These are phyloP conservation scores for Bryopsis sp. DNA, from an alignment of 139 green algal genomes.

Conservation along the genomic window DNA sequence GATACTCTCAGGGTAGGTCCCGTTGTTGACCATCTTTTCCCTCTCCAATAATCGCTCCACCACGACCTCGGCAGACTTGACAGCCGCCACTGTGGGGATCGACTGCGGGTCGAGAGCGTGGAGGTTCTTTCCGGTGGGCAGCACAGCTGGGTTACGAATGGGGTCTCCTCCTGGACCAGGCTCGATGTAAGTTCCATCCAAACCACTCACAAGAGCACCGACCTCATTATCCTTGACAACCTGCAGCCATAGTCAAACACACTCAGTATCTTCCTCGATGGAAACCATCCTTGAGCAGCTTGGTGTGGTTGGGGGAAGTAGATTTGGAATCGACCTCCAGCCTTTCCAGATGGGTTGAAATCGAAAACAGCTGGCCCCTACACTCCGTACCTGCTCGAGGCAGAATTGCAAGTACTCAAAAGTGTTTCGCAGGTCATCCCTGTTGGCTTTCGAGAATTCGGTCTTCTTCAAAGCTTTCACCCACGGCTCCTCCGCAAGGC, in stretches of 20 bases:
- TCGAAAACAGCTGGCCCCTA: background rate
- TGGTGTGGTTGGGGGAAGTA: too few relatives aligned
- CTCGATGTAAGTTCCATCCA: conserved; percentile 85
- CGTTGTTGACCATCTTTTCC: conserved; percentile 76
- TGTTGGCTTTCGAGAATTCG: conserved; percentile 69
- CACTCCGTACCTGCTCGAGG: conserved; percentile 65
- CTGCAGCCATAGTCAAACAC: conserved; percentile 27
- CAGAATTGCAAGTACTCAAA: conserved; percentile 98
- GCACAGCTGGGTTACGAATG: conserved; percentile 95
- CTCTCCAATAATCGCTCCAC: conserved; percentile 92
- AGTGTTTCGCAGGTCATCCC: conserved; percentile 62
- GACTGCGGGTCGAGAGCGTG: conserved; percentile 97
- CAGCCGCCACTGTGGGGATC: conserved; percentile 75
- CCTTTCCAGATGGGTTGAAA: background rate
- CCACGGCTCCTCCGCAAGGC: conserved; percentile 71
- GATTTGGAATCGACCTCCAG: too few relatives aligned
- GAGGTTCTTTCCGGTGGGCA: conserved; percentile 99
- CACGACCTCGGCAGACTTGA: conserved; percentile 76
- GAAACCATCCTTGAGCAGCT: too few relatives aligned
- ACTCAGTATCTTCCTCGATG: background rate
- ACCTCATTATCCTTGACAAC: conserved; percentile 99
- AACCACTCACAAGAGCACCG: conserved; percentile 73
- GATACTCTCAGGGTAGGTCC: conserved; percentile 93
- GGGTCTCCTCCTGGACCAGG: conserved; percentile 96
- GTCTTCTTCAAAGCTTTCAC: conserved; percentile 52